Conservation (phyloP, 108 stramenopile species). For the Skeletonema costatum region DNA sequence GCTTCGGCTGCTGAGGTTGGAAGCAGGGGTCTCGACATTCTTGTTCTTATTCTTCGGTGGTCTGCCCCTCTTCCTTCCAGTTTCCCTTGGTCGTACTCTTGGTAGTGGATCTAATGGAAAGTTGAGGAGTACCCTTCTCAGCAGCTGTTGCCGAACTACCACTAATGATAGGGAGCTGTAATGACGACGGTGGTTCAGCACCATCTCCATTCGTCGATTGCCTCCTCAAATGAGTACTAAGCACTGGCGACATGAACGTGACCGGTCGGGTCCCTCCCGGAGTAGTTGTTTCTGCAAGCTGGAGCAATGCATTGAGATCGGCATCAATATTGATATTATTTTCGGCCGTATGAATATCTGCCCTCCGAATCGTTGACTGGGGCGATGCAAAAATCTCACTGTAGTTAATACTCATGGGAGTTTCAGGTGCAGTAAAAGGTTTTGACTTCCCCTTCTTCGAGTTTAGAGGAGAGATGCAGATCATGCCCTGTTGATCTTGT, state of each 20-base stretch:
- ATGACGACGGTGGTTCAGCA: conserved; percentile 17
- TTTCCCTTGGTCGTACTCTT: not conserved
- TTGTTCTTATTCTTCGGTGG: conserved; percentile 39
- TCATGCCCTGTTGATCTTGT: conserved; percentile 56
- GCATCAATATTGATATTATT: conserved; percentile 82
- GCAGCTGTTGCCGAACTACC: not conserved
- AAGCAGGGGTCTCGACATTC: not conserved
- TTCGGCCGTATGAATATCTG: conserved; percentile 67
- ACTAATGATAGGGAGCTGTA: conserved; percentile 46
- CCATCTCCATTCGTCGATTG: not conserved
- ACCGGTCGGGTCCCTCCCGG: conserved; percentile 35
- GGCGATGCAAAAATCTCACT: conserved; percentile 79
- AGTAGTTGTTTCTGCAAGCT: conserved; percentile 76
- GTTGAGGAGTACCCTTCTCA: conserved; percentile 24
- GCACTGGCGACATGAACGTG: conserved; percentile 39
- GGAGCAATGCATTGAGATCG: conserved; percentile 81
- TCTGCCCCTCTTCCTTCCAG: conserved; percentile 2
- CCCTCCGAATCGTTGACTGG: conserved; percentile 55
- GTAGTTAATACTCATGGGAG: conserved; percentile 71
- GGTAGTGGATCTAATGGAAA: conserved; percentile 30
- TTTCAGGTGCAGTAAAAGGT: conserved; percentile 24
- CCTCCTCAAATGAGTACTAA: conserved; percentile 37
- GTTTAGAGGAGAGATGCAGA: conserved; percentile 82
- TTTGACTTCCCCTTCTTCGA: conserved; percentile 49
- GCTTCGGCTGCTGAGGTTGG: not conserved